These are phyloP conservation scores for Trypanosoma vivax DNA, from an alignment of 208 protist genomes.

Conservation along the genomic window DNA sequence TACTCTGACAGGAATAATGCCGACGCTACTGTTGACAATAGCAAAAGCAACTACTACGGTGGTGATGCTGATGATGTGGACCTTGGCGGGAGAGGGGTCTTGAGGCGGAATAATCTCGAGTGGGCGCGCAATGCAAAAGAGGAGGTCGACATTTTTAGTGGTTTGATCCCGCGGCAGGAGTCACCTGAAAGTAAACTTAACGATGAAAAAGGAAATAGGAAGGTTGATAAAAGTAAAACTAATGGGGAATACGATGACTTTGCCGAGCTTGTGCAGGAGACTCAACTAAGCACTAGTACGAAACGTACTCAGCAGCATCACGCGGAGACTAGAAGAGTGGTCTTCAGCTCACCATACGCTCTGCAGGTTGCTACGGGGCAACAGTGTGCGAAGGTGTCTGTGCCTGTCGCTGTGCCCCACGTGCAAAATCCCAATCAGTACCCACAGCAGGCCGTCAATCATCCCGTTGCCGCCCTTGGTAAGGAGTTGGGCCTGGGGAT, in stretches of 20 bases:
- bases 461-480: too few relatives aligned
- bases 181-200: background rate
- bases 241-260: constrained; percentile 14
- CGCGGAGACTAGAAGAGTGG: too few relatives aligned
- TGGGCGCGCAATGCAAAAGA: constrained; percentile 24
- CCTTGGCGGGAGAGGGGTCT: background rate
- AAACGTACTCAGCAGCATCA: too few relatives aligned
- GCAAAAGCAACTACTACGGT: constrained; percentile 1
- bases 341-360: too few relatives aligned
- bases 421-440: too few relatives aligned
- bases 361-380: too few relatives aligned
- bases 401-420: too few relatives aligned
- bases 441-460: too few relatives aligned
- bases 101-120: background rate
- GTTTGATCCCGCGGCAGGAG: constrained; percentile 1
- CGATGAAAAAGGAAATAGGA: too few relatives aligned
- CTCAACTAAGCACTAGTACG: background rate
- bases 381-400: too few relatives aligned
- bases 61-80: background rate
- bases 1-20: background rate
- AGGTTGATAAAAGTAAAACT: too few relatives aligned
- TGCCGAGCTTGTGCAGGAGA: constrained; percentile 8
- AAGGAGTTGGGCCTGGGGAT: too few relatives aligned
- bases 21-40: background rate
- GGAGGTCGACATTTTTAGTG: constrained; percentile 30